Base-by-base conservation (phyloP, 2,329 filamentous ascomycete genomes). In the Alternaria postmessia region DNA sequence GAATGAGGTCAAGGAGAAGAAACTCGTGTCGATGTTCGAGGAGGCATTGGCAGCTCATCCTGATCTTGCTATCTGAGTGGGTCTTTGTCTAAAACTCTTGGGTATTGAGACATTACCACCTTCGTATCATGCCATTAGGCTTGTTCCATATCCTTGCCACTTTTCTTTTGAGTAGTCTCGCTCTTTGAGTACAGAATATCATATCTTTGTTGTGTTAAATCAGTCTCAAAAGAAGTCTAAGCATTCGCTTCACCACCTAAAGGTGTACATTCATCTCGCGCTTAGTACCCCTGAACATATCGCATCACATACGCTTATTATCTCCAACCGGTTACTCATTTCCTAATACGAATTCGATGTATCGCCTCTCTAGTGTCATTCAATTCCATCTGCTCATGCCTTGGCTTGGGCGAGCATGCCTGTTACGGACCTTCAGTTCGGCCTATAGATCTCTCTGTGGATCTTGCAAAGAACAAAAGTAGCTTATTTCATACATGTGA, bases 1-100 rank as follows among this genome's bases (percentile, higher is more conserved):
- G 20, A 46, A 56, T 16, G 44, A 36, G 1, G 8, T 43, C 5
- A 56, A 56, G 38, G 54, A 48, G 20, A 56, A 56, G 54, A 28
- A 43, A 38, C 22, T 51, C 5, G 46, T 51, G 7, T 16, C 46
- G 14, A 56, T 56, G 54, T 56, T 34, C 12, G 44, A 51, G 38
- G 54, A 56, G 28, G 54, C 44, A 16, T 7, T 56, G 28, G 22
- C 38, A 34, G 54, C 49, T 24, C 36, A 34, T 8, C 18, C 38
- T 30, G 54, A 51, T 51, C 20, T 56, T 42, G 44, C 38, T 7
- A n/a, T 51, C 7, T 56, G n/a, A 56, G 32, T 18, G 12, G 5
- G 12, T 20, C 9, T 36, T 5, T 16, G 11, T 14, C 16, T 12
- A 12, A 14, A 48, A 7, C n/a, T 0, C 14, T 7, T 36, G 9